These are phyloP conservation scores for Backusella psychrophila DNA, from an alignment of 192 early-diverging fungal species.

Conservation along the genomic window DNA sequence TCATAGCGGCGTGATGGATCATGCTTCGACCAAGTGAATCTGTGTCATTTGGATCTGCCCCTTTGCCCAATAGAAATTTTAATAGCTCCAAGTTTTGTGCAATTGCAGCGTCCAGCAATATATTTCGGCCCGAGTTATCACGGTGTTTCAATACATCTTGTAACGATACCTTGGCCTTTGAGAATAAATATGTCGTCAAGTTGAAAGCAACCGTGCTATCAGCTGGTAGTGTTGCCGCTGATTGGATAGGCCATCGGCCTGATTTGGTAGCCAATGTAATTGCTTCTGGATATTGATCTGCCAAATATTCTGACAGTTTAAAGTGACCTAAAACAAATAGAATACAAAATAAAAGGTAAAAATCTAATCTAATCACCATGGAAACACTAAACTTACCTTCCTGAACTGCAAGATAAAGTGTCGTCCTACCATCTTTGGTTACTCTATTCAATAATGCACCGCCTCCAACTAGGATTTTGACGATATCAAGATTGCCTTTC, in stretches of 20 bases:
- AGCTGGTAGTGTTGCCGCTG: slow-evolving; percentile 22
- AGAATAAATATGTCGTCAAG: slow-evolving; percentile 21
- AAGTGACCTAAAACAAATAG: slow-evolving; percentile 20
- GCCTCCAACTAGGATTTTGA: slow-evolving; percentile 21
- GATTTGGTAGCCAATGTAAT: slow-evolving; percentile 30
- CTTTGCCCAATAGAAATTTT: slow-evolving; percentile 18
- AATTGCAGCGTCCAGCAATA: slow-evolving; percentile 35
- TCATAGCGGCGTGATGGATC: slow-evolving; percentile 42
- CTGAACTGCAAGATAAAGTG: slow-evolving; percentile 44
- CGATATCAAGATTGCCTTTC: slow-evolving; percentile 33
- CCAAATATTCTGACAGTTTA: slow-evolving; percentile 25
- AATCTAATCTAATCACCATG: background rate
- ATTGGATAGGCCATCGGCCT: slow-evolving; percentile 39
- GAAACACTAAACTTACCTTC: slow-evolving; percentile 24
- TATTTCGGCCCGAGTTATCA: slow-evolving; percentile 36
- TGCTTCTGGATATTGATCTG: slow-evolving; percentile 21
- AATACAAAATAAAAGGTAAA: background rate
- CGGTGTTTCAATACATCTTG: slow-evolving; percentile 17
- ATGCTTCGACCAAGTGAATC: slow-evolving; percentile 37
- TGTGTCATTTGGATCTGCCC: slow-evolving; percentile 17
- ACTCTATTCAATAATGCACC: slow-evolving; percentile 28
- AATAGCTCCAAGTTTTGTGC: slow-evolving; percentile 29
- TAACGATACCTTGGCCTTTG: background rate
- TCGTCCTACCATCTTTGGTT: slow-evolving; percentile 41
- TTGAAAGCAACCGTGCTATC: background rate